Conservation (phyloP, 305 asterid species). For the Fraxinus velutina region DNA sequence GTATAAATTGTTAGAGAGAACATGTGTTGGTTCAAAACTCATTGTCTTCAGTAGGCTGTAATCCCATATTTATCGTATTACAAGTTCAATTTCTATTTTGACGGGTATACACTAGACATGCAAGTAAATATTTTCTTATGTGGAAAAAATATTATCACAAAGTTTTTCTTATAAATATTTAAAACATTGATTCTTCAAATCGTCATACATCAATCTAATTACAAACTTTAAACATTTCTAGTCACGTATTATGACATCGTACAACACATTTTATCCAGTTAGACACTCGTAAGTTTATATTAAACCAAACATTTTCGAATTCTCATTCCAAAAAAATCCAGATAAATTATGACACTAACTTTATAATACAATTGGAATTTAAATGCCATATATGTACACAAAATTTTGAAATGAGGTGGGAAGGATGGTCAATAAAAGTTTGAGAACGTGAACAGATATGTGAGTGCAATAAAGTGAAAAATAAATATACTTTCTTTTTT, state of each 20-base stretch:
- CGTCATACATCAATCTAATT: neutral
- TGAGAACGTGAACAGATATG: neutral
- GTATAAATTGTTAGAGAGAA: neutral
- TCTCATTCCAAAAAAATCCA: neutral
- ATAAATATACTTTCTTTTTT: constrained; percentile 23
- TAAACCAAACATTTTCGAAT: neutral
- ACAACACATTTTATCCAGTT: neutral
- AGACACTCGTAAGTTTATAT: neutral
- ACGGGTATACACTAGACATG: neutral
- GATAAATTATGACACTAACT: neutral
- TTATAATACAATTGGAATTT: neutral
- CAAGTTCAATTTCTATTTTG: neutral
- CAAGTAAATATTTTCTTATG: no score
- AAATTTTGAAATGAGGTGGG: neutral
- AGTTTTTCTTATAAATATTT: neutral
- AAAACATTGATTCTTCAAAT: neutral
- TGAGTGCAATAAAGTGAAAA: constrained; percentile 14
- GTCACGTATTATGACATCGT: neutral
- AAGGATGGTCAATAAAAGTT: neutral
- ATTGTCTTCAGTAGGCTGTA: neutral
- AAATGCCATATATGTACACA: neutral
- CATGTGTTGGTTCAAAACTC: neutral
- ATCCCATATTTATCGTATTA: neutral
- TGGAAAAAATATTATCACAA: neutral
- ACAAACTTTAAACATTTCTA: neutral